Evolutionary conservation across 2,329 filamentous ascomycete genomes (phyloP).

Genomic region (Penicillium palitans): DNA sequence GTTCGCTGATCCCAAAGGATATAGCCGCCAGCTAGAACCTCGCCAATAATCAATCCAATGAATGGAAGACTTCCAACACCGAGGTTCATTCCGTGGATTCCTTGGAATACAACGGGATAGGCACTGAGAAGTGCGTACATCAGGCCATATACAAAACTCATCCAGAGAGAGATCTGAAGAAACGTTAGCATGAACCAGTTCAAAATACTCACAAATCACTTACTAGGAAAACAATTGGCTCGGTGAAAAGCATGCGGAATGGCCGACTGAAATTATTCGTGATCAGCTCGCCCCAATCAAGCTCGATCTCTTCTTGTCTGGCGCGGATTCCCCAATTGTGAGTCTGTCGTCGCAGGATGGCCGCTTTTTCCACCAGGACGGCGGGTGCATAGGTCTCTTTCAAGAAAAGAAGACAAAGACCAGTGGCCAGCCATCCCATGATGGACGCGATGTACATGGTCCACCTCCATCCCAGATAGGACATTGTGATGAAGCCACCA

Average conservation of each 20-base stretch:
- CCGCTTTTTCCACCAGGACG: slow-evolving; percentile 42
- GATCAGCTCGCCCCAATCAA: slow-evolving; percentile 51
- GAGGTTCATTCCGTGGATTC: slow-evolving; percentile 33
- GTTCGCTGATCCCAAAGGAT: slow-evolving; percentile 27
- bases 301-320: slow-evolving; percentile 54
- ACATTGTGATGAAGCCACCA: slow-evolving; percentile 54
- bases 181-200: background rate
- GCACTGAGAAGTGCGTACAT: slow-evolving; percentile 34
- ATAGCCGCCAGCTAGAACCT: slow-evolving; percentile 30
- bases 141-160: slow-evolving; percentile 37
- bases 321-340: slow-evolving; percentile 63
- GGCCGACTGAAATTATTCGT: slow-evolving; percentile 51
- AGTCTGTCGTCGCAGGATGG: slow-evolving; percentile 53
- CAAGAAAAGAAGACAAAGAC: slow-evolving; percentile 44
- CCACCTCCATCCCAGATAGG: slow-evolving; percentile 54
- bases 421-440: slow-evolving; percentile 54
- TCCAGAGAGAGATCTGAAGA: slow-evolving; percentile 29
- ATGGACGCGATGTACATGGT: slow-evolving; percentile 54
- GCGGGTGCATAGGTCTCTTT: slow-evolving; percentile 57
- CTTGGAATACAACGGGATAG: slow-evolving; percentile 33
- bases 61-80: slow-evolving; percentile 35
- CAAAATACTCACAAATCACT: background rate
- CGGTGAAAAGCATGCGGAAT: slow-evolving; percentile 42
- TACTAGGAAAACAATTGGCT: slow-evolving; percentile 42
- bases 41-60: slow-evolving; percentile 33